These are phyloP conservation scores for Sophora flavescens DNA, from an alignment of 306 rosid species.

Conservation along the genomic window DNA sequence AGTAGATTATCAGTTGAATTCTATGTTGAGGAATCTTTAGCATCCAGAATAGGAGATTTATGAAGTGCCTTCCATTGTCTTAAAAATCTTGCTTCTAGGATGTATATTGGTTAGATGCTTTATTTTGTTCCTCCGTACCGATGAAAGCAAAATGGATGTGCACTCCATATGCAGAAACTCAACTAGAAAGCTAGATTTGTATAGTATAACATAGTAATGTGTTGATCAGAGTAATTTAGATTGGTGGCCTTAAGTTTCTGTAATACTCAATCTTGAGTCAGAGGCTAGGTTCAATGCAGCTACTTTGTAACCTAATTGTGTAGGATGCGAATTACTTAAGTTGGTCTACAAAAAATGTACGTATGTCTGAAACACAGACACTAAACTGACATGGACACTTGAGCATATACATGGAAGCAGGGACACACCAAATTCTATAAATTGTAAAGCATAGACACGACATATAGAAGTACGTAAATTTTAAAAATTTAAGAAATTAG, in stretches of 20 bases:
- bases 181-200: conserved; percentile 8
- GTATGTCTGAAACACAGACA: not conserved
- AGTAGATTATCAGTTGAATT: conserved; percentile 15
- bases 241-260: not conserved
- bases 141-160: not conserved
- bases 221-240: conserved; percentile 4
- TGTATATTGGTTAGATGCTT: conserved; percentile 6
- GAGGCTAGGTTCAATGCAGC: no score
- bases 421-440: no score
- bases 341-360: not conserved
- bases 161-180: conserved; percentile 14
- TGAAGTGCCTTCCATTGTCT: conserved; percentile 6
- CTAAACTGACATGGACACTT: not conserved
- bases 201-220: not conserved
- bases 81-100: conserved; percentile 1
- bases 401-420: no score
- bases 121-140: not conserved
- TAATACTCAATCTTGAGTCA: no score
- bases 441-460: no score
- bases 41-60: not conserved
- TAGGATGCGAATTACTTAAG: not conserved
- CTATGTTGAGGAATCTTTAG: conserved; percentile 7
- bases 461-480: not conserved
- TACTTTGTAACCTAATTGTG: conserved; percentile 20
- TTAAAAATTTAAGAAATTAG: not conserved